These are phyloP conservation scores for Trichophyton rubrum DNA, from an alignment of 2,329 filamentous ascomycete species.

Conservation along the genomic window DNA sequence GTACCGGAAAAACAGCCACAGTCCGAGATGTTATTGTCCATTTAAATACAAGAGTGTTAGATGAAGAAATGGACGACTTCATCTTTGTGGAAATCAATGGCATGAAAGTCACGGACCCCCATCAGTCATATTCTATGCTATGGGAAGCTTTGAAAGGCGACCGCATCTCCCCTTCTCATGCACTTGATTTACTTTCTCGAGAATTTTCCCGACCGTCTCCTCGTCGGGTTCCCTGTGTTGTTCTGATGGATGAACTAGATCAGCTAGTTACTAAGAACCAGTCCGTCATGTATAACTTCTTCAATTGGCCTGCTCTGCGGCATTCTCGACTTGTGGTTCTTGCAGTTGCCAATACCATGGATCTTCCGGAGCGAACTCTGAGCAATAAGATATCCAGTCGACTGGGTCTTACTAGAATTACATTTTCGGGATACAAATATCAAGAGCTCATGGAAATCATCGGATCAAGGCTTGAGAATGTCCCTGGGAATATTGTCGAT, in stretches of 20 bases:
- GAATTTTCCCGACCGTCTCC: slow-evolving; percentile 90
- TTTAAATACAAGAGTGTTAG: slow-evolving; percentile 72
- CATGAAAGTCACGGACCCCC: slow-evolving; percentile 98
- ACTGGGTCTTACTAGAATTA: slow-evolving; percentile 80
- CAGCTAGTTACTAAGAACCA: slow-evolving; percentile 97
- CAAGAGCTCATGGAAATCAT: slow-evolving; percentile 97
- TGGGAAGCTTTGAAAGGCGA: slow-evolving; percentile 96
- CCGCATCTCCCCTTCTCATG: slow-evolving; percentile 80
- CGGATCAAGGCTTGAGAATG: slow-evolving; percentile 77
- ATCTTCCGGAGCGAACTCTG: slow-evolving; percentile 84
- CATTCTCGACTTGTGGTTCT: slow-evolving; percentile 91
- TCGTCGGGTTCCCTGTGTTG: slow-evolving; percentile 83
- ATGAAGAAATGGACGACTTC: slow-evolving; percentile 93
- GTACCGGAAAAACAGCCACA: slow-evolving; percentile 94
- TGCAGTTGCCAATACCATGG: slow-evolving; percentile 98
- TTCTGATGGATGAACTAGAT: slow-evolving; percentile 96
- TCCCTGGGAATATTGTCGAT: slow-evolving; percentile 81
- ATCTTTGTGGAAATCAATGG: slow-evolving; percentile 99
- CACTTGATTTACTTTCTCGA: slow-evolving; percentile 75
- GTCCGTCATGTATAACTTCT: slow-evolving; percentile 99
- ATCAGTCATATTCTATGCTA: slow-evolving; percentile 85
- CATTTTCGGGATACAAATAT: slow-evolving; percentile 93
- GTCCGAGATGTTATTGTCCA: slow-evolving; percentile 88
- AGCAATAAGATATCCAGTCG: slow-evolving; percentile 98
- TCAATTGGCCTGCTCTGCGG: slow-evolving; percentile 91